Conservation (phyloP, 306 rosid genomes). For the Quercus gilva region DNA sequence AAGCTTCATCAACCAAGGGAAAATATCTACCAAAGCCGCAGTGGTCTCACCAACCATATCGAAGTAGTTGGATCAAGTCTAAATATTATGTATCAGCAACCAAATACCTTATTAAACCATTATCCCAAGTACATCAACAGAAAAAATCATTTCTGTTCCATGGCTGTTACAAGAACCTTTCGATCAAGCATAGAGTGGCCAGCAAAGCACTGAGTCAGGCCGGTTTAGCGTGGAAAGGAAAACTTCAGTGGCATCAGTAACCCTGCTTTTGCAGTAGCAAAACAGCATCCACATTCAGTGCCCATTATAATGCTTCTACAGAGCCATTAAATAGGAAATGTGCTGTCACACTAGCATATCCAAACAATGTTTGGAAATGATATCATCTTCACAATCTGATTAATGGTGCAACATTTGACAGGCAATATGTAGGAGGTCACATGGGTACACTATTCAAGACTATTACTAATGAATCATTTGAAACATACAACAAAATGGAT, state of each 20-base stretch:
- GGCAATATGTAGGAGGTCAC: constrained; percentile 18
- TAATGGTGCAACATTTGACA: constrained; percentile 8
- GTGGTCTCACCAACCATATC: background rate
- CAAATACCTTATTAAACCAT: background rate
- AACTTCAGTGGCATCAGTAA: background rate
- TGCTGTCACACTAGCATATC: background rate
- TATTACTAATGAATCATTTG: constrained; percentile 22
- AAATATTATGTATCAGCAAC: background rate
- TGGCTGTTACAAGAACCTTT: background rate
- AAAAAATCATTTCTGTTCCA: background rate
- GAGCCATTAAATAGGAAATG: constrained; percentile 9
- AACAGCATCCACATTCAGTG: constrained; percentile 2
- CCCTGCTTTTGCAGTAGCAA: constrained; percentile 2
- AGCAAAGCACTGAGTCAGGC: background rate
- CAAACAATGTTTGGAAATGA: constrained; percentile 9
- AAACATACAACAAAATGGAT: constrained; percentile 9
- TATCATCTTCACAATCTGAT: constrained; percentile 24
- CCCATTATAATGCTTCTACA: constrained; percentile 8
- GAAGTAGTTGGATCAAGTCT: background rate
- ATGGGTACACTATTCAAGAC: constrained; percentile 33
- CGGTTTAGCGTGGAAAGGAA: no score
- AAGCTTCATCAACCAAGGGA: background rate
- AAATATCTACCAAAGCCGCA: background rate
- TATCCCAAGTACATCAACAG: background rate
- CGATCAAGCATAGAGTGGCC: background rate